Percentiles rank a stretch among this genome's conserved stretches.
These are phyloP conservation scores for Scleromitrula shiraiana DNA, from an alignment of 2,329 filamentous ascomycete genomes.

Conservation along the genomic window DNA sequence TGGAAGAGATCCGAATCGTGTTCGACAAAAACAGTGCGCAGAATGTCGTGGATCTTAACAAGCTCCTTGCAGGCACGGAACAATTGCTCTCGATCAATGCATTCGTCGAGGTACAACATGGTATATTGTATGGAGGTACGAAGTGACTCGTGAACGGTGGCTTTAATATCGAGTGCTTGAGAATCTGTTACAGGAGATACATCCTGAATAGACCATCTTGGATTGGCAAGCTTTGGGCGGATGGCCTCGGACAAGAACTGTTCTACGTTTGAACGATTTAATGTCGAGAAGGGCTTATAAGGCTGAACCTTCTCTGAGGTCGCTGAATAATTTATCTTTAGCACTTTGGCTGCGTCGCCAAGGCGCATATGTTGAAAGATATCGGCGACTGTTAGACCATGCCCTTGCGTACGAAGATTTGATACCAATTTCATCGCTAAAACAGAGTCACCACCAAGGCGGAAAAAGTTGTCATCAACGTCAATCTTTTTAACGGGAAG, in stretches of 20 bases:
- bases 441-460: constrained; percentile 32
- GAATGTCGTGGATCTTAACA: constrained; percentile 30
- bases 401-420: constrained; percentile 17
- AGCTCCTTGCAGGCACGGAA: constrained; percentile 25
- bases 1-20: constrained; percentile 30
- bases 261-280: constrained; percentile 28
- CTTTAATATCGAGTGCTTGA: constrained; percentile 35
- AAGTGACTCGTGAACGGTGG: constrained; percentile 22
- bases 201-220: constrained; percentile 32
- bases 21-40: constrained; percentile 34
- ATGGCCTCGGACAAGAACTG: constrained; percentile 31
- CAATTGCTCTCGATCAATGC: constrained; percentile 25
- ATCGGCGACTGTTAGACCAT: constrained; percentile 35
- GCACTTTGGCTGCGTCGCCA: constrained; percentile 1
- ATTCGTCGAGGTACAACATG: constrained; percentile 28
- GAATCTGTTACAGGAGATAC: constrained; percentile 33
- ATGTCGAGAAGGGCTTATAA: constrained; percentile 32
- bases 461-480: constrained; percentile 34
- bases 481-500: constrained; percentile 26
- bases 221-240: constrained; percentile 31
- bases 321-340: constrained; percentile 26
- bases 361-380: constrained; percentile 31
- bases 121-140: constrained; percentile 34
- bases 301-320: constrained; percentile 18
- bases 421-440: constrained; percentile 40